These are phyloP conservation scores for Penicillium robsamsonii DNA, from an alignment of 495 filamentous ascomycete species.

Conservation along the genomic window DNA sequence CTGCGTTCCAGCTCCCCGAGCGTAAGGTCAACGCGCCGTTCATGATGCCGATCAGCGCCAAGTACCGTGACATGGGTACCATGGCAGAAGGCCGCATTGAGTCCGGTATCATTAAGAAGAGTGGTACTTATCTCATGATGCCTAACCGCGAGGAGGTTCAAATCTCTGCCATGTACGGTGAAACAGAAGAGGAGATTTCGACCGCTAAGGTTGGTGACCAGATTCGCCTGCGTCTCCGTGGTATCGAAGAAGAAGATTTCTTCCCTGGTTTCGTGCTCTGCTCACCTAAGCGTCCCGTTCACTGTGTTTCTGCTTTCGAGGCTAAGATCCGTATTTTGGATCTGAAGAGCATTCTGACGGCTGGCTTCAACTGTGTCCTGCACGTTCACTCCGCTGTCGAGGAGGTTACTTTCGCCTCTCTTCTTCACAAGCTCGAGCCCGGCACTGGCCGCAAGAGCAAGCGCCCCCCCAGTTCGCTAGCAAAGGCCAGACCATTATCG, in stretches of 20 bases:
- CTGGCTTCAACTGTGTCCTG: slow-evolving; percentile 87
- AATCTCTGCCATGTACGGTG: slow-evolving; percentile 84
- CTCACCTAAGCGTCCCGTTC: slow-evolving; percentile 84
- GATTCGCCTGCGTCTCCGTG: slow-evolving; percentile 85
- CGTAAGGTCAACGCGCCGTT: slow-evolving; percentile 97
- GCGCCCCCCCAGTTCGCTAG: slow-evolving; percentile 88
- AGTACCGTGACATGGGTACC: slow-evolving; percentile 97
- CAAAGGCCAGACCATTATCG: slow-evolving; percentile 91
- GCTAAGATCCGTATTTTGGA: slow-evolving; percentile 96
- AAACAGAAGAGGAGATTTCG: slow-evolving; percentile 88
- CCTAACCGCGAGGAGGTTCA: slow-evolving; percentile 80
- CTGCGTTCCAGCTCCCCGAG: slow-evolving; percentile 85
- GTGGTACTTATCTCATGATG: slow-evolving; percentile 82
- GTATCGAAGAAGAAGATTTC: slow-evolving; percentile 96
- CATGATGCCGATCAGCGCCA: slow-evolving; percentile 97
- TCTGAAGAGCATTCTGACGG: slow-evolving; percentile 86
- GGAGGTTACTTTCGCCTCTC: slow-evolving; percentile 81
- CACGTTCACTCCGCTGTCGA: slow-evolving; percentile 92
- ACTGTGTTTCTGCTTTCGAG: slow-evolving; percentile 87
- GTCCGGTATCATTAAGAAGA: slow-evolving; percentile 87
- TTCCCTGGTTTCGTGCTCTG: slow-evolving; percentile 96
- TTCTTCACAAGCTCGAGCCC: slow-evolving; percentile 95
- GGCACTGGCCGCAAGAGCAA: slow-evolving; percentile 94
- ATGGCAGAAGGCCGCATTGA: slow-evolving; percentile 98
- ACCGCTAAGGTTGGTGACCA: slow-evolving; percentile 89